These are phyloP conservation scores for Pezicula carpinea DNA, from an alignment of 2,329 filamentous ascomycete genomes.

Conservation along the genomic window DNA sequence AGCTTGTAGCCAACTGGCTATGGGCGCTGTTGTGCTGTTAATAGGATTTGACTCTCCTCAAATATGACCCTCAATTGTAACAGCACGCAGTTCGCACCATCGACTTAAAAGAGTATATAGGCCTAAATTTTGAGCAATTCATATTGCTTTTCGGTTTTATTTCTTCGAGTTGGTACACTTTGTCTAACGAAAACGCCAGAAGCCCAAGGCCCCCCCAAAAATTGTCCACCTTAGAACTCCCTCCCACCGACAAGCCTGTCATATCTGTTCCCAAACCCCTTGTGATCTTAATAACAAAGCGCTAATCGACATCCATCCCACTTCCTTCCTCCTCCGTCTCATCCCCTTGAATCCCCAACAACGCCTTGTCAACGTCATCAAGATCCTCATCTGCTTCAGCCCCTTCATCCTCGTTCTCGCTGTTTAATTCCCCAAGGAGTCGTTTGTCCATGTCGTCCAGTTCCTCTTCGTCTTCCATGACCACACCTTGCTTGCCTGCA, in stretches of 20 bases:
- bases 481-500: conserved; percentile 17
- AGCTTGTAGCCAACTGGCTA: no score
- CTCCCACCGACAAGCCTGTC: conserved; percentile 1
- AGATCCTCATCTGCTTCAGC: conserved; percentile 37
- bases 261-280: not conserved
- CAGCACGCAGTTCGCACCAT: no score
- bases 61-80: no score
- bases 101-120: no score
- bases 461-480: conserved; percentile 35
- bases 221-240: not conserved
- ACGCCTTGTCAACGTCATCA: conserved; percentile 41
- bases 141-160: no score
- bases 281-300: not conserved
- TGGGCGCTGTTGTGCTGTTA: no score
- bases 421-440: conserved; percentile 40
- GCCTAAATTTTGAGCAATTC: no score
- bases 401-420: conserved; percentile 37
- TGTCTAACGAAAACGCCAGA: not conserved
- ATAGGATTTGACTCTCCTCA: no score
- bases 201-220: not conserved
- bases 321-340: conserved; percentile 29
- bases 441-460: conserved; percentile 54
- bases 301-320: conserved; percentile 26
- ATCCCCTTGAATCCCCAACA: conserved; percentile 26
- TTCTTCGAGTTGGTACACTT: no score